Percentiles rank a stretch among this genome's conserved stretches.
These are phyloP conservation scores for Auricularia heimuer DNA, from an alignment of 768 basidiomycete genomes.

Conservation along the genomic window DNA sequence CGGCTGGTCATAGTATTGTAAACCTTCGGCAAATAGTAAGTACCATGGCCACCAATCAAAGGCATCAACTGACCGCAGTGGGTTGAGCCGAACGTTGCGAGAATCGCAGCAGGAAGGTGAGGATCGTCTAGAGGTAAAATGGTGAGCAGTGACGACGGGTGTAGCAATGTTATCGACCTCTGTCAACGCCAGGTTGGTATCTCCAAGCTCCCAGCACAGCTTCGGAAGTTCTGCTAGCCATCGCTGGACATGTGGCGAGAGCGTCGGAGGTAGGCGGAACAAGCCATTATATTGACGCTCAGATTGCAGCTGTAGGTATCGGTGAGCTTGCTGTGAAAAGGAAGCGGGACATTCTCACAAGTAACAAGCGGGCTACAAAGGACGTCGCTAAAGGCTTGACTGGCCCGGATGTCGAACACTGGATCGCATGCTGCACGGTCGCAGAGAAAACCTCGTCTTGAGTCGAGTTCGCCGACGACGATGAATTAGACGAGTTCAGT, in stretches of 20 bases:
- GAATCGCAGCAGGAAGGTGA: slow-evolving; percentile 54
- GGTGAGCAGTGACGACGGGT: not conserved
- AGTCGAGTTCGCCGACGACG: slow-evolving; percentile 15
- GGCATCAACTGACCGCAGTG: not conserved
- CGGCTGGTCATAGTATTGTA: slow-evolving; percentile 43
- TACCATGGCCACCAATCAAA: too few species aligned
- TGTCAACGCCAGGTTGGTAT: slow-evolving; percentile 41
- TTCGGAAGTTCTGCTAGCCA: slow-evolving; percentile 76
- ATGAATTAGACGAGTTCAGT: slow-evolving; percentile 34
- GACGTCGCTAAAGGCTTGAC: slow-evolving; percentile 61
- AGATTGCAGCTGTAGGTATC: slow-evolving; percentile 42
- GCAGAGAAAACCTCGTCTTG: slow-evolving; percentile 38
- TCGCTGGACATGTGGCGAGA: slow-evolving; percentile 21
- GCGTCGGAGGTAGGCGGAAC: slow-evolving; percentile 25
- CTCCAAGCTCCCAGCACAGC: slow-evolving; percentile 76
- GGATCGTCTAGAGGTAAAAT: slow-evolving; percentile 32
- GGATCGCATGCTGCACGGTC: slow-evolving; percentile 55
- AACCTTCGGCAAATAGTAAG: slow-evolving; percentile 25
- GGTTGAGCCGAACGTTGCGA: slow-evolving; percentile 37
- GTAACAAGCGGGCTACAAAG: slow-evolving; percentile 59
- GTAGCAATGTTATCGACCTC: slow-evolving; percentile 37
- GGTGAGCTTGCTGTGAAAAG: not conserved
- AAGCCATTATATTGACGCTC: slow-evolving; percentile 42
- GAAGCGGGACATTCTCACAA: slow-evolving; percentile 37
- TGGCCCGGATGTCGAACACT: slow-evolving; percentile 46